phyloP scores from a whole-genome alignment of 306 rosid genomes.

The Dalbergia cochinchinensis region DNA sequence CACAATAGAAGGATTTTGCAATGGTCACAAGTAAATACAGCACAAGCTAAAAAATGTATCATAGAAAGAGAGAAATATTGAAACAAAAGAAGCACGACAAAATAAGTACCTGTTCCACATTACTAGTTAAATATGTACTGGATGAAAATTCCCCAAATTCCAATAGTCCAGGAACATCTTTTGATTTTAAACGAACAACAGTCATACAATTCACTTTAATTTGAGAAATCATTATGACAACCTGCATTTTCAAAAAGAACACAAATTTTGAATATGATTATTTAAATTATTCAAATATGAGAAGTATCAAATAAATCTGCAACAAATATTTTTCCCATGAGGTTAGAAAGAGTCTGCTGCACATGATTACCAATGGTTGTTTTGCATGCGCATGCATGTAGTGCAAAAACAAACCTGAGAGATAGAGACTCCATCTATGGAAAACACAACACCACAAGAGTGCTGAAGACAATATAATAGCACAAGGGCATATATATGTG shows the following conservation, averaged over 20 bases:
- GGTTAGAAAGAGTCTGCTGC: slow-evolving; percentile 8
- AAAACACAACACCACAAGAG: slow-evolving; percentile 51
- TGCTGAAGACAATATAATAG: slow-evolving; percentile 69
- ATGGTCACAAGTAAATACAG: slow-evolving; percentile 30
- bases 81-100: slow-evolving; percentile 23
- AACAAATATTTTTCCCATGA: slow-evolving; percentile 27
- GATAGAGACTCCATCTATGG: slow-evolving; percentile 56
- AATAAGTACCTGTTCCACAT: slow-evolving; percentile 77
- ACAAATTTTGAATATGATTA: slow-evolving; percentile 42
- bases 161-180: slow-evolving; percentile 56
- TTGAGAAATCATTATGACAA: slow-evolving; percentile 76
- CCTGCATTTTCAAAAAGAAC: slow-evolving; percentile 60
- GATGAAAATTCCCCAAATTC: slow-evolving; percentile 56
- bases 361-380: slow-evolving; percentile 34
- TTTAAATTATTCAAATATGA: slow-evolving; percentile 40
- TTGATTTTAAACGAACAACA: slow-evolving; percentile 72
- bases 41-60: slow-evolving; percentile 22
- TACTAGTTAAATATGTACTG: slow-evolving; percentile 57
- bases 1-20: slow-evolving; percentile 29
- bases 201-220: slow-evolving; percentile 93
- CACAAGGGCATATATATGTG: slow-evolving; percentile 72
- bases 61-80: slow-evolving; percentile 7
- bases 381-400: background rate
- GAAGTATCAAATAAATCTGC: slow-evolving; percentile 25
- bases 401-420: slow-evolving; percentile 75